A percentile compares a stretch with the other conserved stretches of the same genome.
Evolutionary conservation across 225 moss, liverwort and hornwort genomes (phyloP).

Genomic region (Thuidium tamariscinum): DNA sequence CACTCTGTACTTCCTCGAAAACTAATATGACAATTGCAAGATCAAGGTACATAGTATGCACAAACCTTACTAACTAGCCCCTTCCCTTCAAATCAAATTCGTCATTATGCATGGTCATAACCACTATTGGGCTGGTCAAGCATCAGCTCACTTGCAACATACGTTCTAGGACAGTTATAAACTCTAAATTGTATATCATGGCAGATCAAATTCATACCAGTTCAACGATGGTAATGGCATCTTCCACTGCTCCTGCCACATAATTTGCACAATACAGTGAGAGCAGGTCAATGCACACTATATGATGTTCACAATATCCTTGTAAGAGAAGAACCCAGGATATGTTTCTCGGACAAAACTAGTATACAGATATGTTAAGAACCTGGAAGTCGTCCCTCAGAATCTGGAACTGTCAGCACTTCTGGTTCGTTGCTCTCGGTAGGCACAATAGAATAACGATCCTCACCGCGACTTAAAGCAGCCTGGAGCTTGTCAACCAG

Average conservation of each 20-base stretch:
- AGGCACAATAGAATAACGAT: constrained; percentile 61
- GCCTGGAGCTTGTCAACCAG: constrained; percentile 87
- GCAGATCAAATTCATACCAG: background rate
- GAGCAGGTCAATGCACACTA: background rate
- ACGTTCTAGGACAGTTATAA: background rate
- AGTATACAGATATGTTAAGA: background rate
- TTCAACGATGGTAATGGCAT: background rate
- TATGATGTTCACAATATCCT: background rate
- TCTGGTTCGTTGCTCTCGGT: constrained; percentile 58
- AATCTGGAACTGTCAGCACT: constrained; percentile 81
- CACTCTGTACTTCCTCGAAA: background rate
- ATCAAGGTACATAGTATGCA: background rate
- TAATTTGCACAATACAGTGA: background rate
- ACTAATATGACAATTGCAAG: background rate
- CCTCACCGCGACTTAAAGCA: constrained; percentile 79
- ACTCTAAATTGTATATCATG: background rate
- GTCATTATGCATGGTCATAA: background rate
- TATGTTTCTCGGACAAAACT: background rate
- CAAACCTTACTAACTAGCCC: background rate
- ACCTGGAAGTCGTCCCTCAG: constrained; percentile 64
- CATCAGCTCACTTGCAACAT: background rate
- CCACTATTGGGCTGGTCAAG: background rate
- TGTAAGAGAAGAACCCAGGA: background rate
- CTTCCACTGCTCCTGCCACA: background rate
- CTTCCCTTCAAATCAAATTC: background rate